Conservation (phyloP, 2,329 filamentous ascomycete species). For the Teratosphaeria epicoccoides region DNA sequence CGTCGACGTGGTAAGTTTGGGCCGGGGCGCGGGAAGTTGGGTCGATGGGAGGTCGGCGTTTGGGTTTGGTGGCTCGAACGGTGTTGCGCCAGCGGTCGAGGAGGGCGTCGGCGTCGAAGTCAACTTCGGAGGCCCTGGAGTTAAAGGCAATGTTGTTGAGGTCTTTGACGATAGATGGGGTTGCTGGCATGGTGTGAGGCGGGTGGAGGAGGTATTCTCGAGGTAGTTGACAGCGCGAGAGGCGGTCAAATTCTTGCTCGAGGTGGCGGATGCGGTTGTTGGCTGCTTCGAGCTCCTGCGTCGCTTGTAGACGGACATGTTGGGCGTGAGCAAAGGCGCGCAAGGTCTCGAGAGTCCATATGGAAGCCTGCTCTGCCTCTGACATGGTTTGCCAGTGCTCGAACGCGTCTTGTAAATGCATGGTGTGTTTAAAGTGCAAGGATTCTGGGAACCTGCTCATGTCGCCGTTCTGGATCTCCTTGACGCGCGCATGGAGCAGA, state of each 20-base stretch:
- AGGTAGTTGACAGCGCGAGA: constrained; percentile 25
- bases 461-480: constrained; percentile 21
- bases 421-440: constrained; percentile 58
- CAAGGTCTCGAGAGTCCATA: constrained; percentile 38
- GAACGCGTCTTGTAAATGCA: constrained; percentile 69
- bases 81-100: constrained; percentile 20
- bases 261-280: constrained; percentile 34
- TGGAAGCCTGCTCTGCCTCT: constrained; percentile 32
- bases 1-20: background rate
- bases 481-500: constrained; percentile 20
- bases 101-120: constrained; percentile 21
- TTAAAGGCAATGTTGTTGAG: constrained; percentile 8
- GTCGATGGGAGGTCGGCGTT: constrained; percentile 1
- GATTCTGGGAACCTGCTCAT: constrained; percentile 32
- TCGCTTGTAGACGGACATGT: constrained; percentile 28
- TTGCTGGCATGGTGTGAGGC: constrained; percentile 28
- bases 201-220: constrained; percentile 24
- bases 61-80: constrained; percentile 15
- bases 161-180: constrained; percentile 29
- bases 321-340: constrained; percentile 34
- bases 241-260: constrained; percentile 24
- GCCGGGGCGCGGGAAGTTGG: constrained; percentile 2
- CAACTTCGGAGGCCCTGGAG: constrained; percentile 10
- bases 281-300: constrained; percentile 30
- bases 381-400: constrained; percentile 62